Evolutionary conservation across 495 filamentous ascomycete genomes (phyloP).

Genomic region (Terfezia claveryi): DNA sequence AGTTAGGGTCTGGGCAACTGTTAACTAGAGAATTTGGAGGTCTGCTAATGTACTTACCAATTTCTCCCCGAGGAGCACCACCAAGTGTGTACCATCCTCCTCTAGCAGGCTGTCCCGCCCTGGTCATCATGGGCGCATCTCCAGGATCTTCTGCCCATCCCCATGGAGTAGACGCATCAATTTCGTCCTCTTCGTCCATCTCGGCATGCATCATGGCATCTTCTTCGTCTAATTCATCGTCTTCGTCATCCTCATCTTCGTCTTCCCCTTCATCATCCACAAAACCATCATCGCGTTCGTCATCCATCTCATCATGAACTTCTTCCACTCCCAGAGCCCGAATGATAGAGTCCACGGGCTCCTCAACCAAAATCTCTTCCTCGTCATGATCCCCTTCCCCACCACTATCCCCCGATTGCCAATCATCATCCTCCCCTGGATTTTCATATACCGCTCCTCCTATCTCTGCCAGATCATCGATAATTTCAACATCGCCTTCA

Average conservation of each 20-base stretch:
- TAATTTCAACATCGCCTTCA: constrained; percentile 32
- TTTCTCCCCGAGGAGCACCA: constrained; percentile 16
- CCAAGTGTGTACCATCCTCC: constrained; percentile 26
- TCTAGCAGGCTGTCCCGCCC: constrained; percentile 24
- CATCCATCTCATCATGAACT: constrained; percentile 27
- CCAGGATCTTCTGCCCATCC: constrained; percentile 20
- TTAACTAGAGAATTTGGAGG: no score
- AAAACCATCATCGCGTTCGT: constrained; percentile 35
- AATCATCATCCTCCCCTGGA: constrained; percentile 31
- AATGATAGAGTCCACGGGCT: constrained; percentile 22
- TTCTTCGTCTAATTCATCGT: constrained; percentile 49
- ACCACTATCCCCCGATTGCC: constrained; percentile 25
- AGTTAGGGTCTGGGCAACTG: not conserved
- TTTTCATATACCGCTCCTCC: constrained; percentile 36
- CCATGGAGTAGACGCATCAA: constrained; percentile 22
- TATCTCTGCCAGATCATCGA: constrained; percentile 33
- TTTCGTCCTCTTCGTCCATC: constrained; percentile 47
- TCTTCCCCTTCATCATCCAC: constrained; percentile 44
- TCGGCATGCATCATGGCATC: constrained; percentile 31
- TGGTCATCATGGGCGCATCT: constrained; percentile 22
- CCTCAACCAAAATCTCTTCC: constrained; percentile 19
- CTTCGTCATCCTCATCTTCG: constrained; percentile 42
- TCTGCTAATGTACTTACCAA: constrained; percentile 11
- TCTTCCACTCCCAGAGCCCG: constrained; percentile 21
- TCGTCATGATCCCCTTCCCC: constrained; percentile 24